Conservation (phyloP, 169 alveolate species). For the Eimeria falciformis region DNA sequence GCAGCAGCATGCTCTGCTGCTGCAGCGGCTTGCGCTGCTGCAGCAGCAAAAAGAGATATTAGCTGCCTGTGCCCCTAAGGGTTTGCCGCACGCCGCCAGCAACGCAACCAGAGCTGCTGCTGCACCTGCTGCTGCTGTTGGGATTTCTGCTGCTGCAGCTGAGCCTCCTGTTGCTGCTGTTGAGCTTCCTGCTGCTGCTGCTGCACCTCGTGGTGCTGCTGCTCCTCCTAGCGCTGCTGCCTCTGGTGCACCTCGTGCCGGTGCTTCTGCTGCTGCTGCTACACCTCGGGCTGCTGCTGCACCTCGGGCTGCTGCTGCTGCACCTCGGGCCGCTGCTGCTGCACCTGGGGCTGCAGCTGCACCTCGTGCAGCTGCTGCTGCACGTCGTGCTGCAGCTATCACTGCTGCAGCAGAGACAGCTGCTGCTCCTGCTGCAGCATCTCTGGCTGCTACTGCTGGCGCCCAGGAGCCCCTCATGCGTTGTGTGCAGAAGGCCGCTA, state of each 20-base stretch:
- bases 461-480: neutral
- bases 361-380: slow-evolving; percentile 12
- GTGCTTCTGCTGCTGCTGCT: neutral
- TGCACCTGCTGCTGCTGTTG: neutral
- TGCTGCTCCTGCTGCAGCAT: neutral
- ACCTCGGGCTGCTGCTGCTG: neutral
- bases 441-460: neutral
- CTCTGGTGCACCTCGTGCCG: neutral
- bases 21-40: slow-evolving; percentile 33
- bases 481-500: neutral
- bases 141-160: neutral
- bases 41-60: slow-evolving; percentile 40
- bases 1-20: slow-evolving; percentile 54
- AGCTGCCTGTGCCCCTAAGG: neutral
- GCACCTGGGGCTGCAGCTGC: neutral
- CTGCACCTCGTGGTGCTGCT: too few species aligned
- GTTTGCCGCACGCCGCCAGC: neutral
- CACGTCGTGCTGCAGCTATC: neutral
- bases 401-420: neutral
- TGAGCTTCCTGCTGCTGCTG: neutral
- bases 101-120: slow-evolving; percentile 14
- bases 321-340: neutral
- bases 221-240: neutral
- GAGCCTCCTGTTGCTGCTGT: neutral
- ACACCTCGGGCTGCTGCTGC: slow-evolving; percentile 39